These are phyloP conservation scores for Lentinula detonsa DNA, from an alignment of 768 basidiomycete genomes.

Conservation along the genomic window DNA sequence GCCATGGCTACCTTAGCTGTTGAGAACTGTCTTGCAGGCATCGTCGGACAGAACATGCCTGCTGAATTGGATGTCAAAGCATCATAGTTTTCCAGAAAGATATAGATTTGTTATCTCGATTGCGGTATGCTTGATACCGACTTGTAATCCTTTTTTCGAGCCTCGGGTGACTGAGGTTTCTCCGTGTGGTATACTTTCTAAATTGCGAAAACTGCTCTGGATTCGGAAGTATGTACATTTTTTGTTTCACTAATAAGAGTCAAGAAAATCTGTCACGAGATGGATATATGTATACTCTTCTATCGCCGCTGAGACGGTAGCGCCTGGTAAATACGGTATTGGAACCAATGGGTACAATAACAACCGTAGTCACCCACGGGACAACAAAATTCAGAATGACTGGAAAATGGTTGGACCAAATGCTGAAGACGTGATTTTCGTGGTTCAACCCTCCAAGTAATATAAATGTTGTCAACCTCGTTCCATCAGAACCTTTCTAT, in stretches of 20 bases:
- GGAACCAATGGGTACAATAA: neutral
- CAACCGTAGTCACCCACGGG: neutral
- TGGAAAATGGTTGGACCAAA: neutral
- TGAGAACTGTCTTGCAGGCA: constrained; percentile 58
- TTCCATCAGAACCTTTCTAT: too few relatives aligned
- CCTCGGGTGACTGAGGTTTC: neutral
- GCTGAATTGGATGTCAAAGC: constrained; percentile 31
- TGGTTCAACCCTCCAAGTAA: neutral
- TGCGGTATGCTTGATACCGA: neutral
- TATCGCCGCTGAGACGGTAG: neutral
- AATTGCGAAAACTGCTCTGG: neutral
- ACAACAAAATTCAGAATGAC: neutral
- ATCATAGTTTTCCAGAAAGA: neutral
- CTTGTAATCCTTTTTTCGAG: neutral
- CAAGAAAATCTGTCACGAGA: neutral
- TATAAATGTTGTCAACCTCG: neutral
- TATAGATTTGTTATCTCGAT: neutral
- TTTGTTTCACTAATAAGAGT: neutral
- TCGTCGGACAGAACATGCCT: constrained; percentile 49
- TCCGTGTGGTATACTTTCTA: neutral
- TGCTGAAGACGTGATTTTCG: neutral
- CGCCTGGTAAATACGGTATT: neutral
- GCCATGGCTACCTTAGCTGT: constrained; percentile 79
- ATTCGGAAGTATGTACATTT: neutral
- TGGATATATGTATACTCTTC: neutral